These are phyloP conservation scores for Exophiala calicioides DNA, from an alignment of 2,329 filamentous ascomycete species.

Conservation along the genomic window DNA sequence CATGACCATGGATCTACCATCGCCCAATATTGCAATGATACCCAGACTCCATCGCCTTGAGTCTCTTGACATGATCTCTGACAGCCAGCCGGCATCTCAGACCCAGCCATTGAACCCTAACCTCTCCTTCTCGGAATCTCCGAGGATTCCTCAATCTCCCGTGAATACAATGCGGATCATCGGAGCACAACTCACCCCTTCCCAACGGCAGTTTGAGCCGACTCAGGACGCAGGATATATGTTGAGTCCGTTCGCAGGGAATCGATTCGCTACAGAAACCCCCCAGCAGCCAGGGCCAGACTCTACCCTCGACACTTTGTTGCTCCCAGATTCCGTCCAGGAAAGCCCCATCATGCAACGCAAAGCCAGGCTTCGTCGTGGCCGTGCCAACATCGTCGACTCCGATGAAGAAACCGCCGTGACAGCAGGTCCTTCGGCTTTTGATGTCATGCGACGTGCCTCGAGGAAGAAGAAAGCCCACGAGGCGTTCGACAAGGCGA, in stretches of 20 bases:
- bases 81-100: constrained; percentile 54
- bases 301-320: constrained; percentile 71
- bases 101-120: constrained; percentile 48
- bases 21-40: constrained; percentile 52
- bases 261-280: constrained; percentile 61
- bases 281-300: constrained; percentile 45
- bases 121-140: constrained; percentile 62
- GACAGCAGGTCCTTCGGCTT: constrained; percentile 52
- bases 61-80: constrained; percentile 61
- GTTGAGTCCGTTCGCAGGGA: constrained; percentile 69
- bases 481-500: constrained; percentile 74
- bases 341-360: constrained; percentile 67
- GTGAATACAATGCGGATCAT: background rate
- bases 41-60: constrained; percentile 62
- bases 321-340: constrained; percentile 48
- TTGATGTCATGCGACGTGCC: constrained; percentile 69
- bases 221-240: constrained; percentile 82
- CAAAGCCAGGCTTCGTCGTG: constrained; percentile 53
- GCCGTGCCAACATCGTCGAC: constrained; percentile 49
- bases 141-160: constrained; percentile 42
- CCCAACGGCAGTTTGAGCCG: constrained; percentile 53
- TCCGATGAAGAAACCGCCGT: constrained; percentile 44
- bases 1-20: constrained; percentile 54
- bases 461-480: constrained; percentile 56
- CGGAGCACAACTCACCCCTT: constrained; percentile 36